Conservation (phyloP, 345 rosid genomes). For the Ceriops decandra region DNA sequence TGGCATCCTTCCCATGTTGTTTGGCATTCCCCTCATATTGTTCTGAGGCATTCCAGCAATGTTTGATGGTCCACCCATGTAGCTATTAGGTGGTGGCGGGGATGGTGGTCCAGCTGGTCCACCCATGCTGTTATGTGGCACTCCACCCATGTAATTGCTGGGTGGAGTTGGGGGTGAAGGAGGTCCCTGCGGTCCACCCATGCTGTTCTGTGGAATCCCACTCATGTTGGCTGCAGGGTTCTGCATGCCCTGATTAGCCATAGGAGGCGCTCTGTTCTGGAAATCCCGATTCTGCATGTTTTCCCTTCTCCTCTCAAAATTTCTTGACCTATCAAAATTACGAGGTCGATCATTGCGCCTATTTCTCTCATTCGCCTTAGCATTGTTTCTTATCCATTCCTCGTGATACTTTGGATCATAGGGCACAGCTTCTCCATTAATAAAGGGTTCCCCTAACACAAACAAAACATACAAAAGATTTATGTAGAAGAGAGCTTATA, state of each 20-base stretch:
- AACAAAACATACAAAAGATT: not conserved
- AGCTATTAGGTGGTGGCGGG: constrained; percentile 4
- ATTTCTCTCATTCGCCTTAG: constrained; percentile 82
- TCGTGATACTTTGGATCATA: constrained; percentile 95
- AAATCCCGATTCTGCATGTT: constrained; percentile 39
- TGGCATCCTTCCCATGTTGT: constrained; percentile 8
- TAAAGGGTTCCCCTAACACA: constrained; percentile 81
- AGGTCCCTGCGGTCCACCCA: constrained; percentile 10
- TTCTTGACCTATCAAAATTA: constrained; percentile 69
- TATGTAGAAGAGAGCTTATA: not conserved
- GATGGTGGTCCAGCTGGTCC: not conserved
- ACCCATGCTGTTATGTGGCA: constrained; percentile 13
- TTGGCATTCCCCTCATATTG: constrained; percentile 21
- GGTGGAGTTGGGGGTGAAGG: constrained; percentile 34
- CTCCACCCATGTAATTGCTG: constrained; percentile 21
- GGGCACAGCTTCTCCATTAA: constrained; percentile 90
- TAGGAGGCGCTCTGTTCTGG: constrained; percentile 30
- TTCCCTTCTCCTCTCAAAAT: constrained; percentile 87
- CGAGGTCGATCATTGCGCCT: constrained; percentile 83
- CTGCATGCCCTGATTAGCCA: constrained; percentile 37
- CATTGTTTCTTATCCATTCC: constrained; percentile 96
- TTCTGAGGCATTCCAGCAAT: constrained; percentile 23
- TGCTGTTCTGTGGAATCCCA: constrained; percentile 21
- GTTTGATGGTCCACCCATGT: constrained; percentile 12
- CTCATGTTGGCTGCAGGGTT: constrained; percentile 19